Base-by-base conservation (phyloP, 23 red algal species). In the Gracilariopsis chorda region DNA sequence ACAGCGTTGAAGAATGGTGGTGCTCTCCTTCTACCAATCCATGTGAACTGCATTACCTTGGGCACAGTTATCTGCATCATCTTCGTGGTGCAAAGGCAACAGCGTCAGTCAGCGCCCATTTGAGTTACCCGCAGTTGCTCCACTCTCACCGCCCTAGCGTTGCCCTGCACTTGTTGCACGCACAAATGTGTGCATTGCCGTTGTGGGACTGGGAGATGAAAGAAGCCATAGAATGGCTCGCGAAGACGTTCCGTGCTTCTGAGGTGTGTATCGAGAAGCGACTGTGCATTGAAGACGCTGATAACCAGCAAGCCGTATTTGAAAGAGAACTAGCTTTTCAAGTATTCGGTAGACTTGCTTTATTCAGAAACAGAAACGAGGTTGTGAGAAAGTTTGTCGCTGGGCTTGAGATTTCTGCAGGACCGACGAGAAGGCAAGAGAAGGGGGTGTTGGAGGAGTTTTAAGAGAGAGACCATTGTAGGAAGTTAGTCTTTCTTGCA, bases 51-150 rank as follows among this genome's bases (percentile, higher is more conserved):
- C 42, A 73, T 25, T 73, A 73, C 33, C 67, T 73, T 73, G 39
- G 67, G 39, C 67, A 73, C n/a, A 73, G 67, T 42, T 73, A 73
- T 24, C 67, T 73, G 14, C 67, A 73, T 17, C 67, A 73, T 73
- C 67, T 73, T 44, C 67, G 67, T 7, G 67, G 67, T 13, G 67
- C 40, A 7, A 42, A 73, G 7, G 7, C 47, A 23, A 73, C 24
- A 27, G 67, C 32, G 17, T 73, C 67, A 7, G 47, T 73, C 2
- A 17, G 28, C 23, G 67, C 67, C 16, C 67, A 73, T 35, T 42
- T 73, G 24, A 73, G 67, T 46, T 73, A 73, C 40, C 1, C 47
- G 67, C 67, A 73, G 40, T 36, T 47, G 1, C 47, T 73, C 17
- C 67, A 73, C 47, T 36, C 67, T 3, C 67, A 73, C 40, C 42